phyloP scores from a whole-genome alignment of 2,329 filamentous ascomycete genomes.

The Fusarium abutilonis region DNA sequence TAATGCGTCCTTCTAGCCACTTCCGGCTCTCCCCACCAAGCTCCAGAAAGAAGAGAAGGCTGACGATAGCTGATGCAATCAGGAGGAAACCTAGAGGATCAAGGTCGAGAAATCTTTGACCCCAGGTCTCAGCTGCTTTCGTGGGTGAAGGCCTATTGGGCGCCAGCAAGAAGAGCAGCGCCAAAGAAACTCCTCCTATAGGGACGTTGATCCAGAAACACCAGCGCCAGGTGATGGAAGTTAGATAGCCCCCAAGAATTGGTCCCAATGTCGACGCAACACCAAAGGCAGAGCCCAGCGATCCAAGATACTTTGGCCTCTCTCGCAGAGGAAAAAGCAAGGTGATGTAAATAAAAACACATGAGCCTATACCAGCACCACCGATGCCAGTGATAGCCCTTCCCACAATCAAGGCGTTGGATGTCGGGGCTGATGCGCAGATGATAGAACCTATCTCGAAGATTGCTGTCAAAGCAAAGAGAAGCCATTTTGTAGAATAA shows the following conservation, averaged over 20 bases:
- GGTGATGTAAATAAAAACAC: constrained; percentile 17
- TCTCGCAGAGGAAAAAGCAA: constrained; percentile 12
- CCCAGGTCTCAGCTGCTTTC: constrained; percentile 7
- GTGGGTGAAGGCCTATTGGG: constrained; percentile 8
- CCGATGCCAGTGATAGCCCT: constrained; percentile 24
- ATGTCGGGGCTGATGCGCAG: constrained; percentile 18
- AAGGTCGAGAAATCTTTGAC: constrained; percentile 15
- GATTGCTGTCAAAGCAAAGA: constrained; percentile 6
- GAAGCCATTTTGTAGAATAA: constrained; percentile 25
- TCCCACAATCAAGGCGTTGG: constrained; percentile 18
- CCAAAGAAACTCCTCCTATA: constrained; percentile 11
- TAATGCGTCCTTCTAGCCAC: background rate
- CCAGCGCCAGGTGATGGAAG: constrained; percentile 25
- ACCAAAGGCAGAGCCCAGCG: background rate
- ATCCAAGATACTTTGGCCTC: constrained; percentile 20
- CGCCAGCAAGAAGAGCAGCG: constrained; percentile 4
- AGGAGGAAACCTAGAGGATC: constrained; percentile 15
- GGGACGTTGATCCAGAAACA: constrained; percentile 35
- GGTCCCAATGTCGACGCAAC: constrained; percentile 17
- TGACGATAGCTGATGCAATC: constrained; percentile 15
- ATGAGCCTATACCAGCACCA: constrained; percentile 25
- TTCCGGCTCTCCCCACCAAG: constrained; percentile 8
- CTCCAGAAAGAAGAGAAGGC: constrained; percentile 22
- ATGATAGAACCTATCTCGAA: constrained; percentile 22
- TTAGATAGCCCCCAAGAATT: constrained; percentile 24